Evolutionary conservation across 805 yeast species (phyloP).

Genomic region (Metschnikowia lunata): DNA sequence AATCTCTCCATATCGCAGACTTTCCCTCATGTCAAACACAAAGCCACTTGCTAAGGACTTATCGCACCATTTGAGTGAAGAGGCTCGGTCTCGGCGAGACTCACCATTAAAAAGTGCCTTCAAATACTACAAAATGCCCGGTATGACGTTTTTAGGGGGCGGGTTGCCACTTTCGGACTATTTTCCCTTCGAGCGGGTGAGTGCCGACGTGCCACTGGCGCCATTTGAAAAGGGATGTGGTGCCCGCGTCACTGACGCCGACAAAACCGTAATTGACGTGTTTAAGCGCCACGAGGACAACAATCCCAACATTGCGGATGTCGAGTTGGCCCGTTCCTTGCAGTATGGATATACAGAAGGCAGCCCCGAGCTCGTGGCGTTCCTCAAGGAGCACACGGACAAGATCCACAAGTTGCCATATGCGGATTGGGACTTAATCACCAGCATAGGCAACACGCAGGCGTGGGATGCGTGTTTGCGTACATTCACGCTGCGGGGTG

Average conservation of each 20-base stretch:
- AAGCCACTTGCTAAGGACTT: slow-evolving; percentile 59
- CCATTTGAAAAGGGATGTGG: slow-evolving; percentile 79
- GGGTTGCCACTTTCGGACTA: slow-evolving; percentile 89
- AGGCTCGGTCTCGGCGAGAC: slow-evolving; percentile 68
- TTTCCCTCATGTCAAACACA: slow-evolving; percentile 9
- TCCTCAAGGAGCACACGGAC: slow-evolving; percentile 72
- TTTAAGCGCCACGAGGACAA: slow-evolving; percentile 29
- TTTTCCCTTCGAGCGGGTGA: slow-evolving; percentile 83
- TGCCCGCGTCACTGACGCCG: slow-evolving; percentile 45
- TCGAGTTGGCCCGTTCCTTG: slow-evolving; percentile 78
- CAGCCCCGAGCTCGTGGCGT: slow-evolving; percentile 61
- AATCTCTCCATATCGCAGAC: too few relatives aligned
- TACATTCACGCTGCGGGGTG: slow-evolving; percentile 74
- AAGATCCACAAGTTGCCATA: slow-evolving; percentile 44
- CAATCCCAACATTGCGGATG: slow-evolving; percentile 34
- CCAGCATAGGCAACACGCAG: slow-evolving; percentile 85
- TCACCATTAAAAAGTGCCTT: slow-evolving; percentile 85
- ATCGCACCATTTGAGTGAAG: slow-evolving; percentile 68
- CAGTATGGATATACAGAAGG: slow-evolving; percentile 91
- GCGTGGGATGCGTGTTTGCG: slow-evolving; percentile 81
- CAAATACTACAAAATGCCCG: slow-evolving; percentile 67
- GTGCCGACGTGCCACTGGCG: slow-evolving; percentile 69
- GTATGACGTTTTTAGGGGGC: slow-evolving; percentile 86
- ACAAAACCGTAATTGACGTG: slow-evolving; percentile 40
- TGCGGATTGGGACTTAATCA: slow-evolving; percentile 63